Evolutionary conservation across 805 yeast genomes (phyloP).

Genomic region (Pichia cephalocereana): DNA sequence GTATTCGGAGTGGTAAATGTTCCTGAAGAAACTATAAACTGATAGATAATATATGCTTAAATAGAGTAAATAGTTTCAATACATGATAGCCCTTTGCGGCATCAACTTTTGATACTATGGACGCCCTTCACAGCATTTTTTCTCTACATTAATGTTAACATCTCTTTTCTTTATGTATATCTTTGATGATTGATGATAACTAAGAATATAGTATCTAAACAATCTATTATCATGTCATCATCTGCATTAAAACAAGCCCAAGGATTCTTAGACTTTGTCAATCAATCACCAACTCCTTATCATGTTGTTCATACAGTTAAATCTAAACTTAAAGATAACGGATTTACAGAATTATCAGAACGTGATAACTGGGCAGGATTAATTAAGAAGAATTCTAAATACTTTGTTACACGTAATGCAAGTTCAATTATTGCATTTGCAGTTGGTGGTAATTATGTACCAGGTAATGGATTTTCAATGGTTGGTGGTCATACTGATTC

Average conservation of each 20-base stretch:
- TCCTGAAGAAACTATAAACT: no score
- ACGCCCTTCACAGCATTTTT: no score
- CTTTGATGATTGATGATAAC: no score
- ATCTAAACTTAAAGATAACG: slow-evolving; percentile 43
- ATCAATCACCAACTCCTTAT: slow-evolving; percentile 86
- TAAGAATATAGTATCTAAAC: not conserved
- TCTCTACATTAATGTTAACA: no score
- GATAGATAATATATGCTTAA: no score
- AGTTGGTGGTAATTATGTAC: slow-evolving; percentile 61
- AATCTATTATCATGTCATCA: slow-evolving; percentile 8
- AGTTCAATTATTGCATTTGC: slow-evolving; percentile 84
- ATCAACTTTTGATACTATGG: no score
- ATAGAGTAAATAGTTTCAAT: no score
- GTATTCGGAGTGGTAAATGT: no score
- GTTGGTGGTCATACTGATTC: slow-evolving; percentile 97
- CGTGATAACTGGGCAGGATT: slow-evolving; percentile 57
- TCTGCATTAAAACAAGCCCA: slow-evolving; percentile 31
- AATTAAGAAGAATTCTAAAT: slow-evolving; percentile 50
- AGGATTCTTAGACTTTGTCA: slow-evolving; percentile 70
- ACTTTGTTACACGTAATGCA: slow-evolving; percentile 82
- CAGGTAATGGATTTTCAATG: slow-evolving; percentile 78
- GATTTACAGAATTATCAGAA: slow-evolving; percentile 69
- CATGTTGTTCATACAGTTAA: slow-evolving; percentile 75
- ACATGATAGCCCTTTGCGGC: no score
- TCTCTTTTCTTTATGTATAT: no score